These are phyloP conservation scores for Colletotrichum tabaci DNA, from an alignment of 2,329 filamentous ascomycete genomes.

Conservation along the genomic window DNA sequence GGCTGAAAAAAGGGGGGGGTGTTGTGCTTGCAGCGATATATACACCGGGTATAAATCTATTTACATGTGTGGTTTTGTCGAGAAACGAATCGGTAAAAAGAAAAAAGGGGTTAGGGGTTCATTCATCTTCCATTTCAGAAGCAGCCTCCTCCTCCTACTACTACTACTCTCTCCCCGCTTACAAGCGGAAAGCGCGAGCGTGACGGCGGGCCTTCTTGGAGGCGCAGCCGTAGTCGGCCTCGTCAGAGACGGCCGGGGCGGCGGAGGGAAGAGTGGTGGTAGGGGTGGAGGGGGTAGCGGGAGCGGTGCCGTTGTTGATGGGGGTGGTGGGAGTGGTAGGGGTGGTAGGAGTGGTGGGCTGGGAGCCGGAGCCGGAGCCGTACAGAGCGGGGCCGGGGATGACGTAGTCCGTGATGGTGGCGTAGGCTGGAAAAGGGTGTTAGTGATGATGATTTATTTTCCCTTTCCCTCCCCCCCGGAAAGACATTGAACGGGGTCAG, in stretches of 20 bases:
- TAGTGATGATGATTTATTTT: no score
- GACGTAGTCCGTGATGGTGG: conserved; percentile 47
- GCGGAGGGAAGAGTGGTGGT: conserved; percentile 15
- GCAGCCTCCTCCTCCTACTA: neutral
- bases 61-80: conserved; percentile 23
- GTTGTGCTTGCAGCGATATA: conserved; percentile 31
- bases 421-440: conserved; percentile 42
- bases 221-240: conserved; percentile 17
- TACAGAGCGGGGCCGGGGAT: conserved; percentile 50
- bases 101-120: neutral
- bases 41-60: conserved; percentile 41
- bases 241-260: conserved; percentile 10
- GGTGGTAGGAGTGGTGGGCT: no score
- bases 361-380: conserved; percentile 22
- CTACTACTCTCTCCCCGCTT: neutral
- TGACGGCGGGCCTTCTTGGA: conserved; percentile 30
- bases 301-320: conserved; percentile 40
- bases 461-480: no score
- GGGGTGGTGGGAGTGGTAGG: conserved; percentile 41
- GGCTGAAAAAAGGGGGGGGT: conserved; percentile 8
- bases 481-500: conserved; percentile 43
- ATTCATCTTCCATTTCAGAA: conserved; percentile 14
- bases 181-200: conserved; percentile 36
- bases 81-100: conserved; percentile 27
- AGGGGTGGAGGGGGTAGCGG: conserved; percentile 20